A percentile compares a stretch with the other conserved stretches of the same genome.
These are phyloP conservation scores for Solanum corneliomulleri DNA, from an alignment of 257 asterid species.

Conservation along the genomic window DNA sequence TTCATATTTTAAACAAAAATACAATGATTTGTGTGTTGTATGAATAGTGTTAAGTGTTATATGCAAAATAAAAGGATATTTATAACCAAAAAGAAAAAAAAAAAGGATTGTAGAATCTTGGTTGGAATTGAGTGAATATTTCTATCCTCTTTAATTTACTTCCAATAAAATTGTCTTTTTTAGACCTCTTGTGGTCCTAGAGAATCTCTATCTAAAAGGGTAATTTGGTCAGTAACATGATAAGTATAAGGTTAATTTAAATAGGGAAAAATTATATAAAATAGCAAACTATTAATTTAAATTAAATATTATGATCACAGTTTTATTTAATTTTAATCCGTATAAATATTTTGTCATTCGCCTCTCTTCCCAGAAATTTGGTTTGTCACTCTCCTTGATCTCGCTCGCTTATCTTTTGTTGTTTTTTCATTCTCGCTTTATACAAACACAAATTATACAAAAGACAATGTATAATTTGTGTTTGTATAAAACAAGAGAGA, in stretches of 20 bases:
- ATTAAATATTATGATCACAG: too few species aligned
- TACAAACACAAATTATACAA: too few species aligned
- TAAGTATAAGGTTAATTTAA: not conserved
- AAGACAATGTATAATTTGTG: too few species aligned
- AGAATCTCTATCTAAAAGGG: not conserved
- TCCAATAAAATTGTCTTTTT: not conserved
- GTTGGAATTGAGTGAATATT: not conserved
- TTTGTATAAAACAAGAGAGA: too few species aligned
- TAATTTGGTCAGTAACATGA: not conserved
- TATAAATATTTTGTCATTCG: too few species aligned
- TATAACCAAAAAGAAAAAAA: conserved; percentile 3
- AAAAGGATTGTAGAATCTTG: conserved; percentile 4
- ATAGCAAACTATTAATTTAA: too few species aligned
- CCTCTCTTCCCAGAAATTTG: too few species aligned
- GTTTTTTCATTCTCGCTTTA: too few species aligned
- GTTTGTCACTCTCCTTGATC: too few species aligned
- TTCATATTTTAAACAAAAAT: conserved; percentile 17
- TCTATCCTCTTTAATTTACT: not conserved
- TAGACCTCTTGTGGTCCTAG: conserved; percentile 2
- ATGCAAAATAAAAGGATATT: conserved; percentile 11
- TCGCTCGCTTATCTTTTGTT: too few species aligned
- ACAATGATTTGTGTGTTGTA: not conserved
- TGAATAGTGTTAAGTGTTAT: not conserved
- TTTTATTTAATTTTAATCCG: too few species aligned
- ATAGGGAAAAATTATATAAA: too few species aligned